Evolutionary conservation across 2,329 filamentous ascomycete genomes (phyloP), one percentile per base, ranked within the genome.

Genomic region (Blastomyces parvus): DNA sequence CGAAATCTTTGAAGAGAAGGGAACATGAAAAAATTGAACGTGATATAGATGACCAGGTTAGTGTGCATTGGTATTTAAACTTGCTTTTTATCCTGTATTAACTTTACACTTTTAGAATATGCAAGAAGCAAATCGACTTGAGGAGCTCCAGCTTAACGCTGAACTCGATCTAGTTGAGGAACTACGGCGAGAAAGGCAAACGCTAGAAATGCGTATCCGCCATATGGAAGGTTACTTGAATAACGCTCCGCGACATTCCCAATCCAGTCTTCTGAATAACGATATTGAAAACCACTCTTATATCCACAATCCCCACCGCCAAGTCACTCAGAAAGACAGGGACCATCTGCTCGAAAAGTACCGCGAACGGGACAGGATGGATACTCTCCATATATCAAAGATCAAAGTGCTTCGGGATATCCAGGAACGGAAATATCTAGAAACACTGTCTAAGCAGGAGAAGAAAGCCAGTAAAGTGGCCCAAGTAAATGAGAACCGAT

Each of bases 191-290:
- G 76, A 75, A 13, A 79, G 80, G 64, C 67, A 73, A 62, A 75
- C 77, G 52, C 75, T 76, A 8, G 72, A 75, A 40, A 77, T 74
- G 11, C 76, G 78, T 59, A 78, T 80, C 59, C 78, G 77, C 61
- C 74, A 80, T 60, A 80, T 80, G 78, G 78, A 80, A 68, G 76
- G 75, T 27, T 80, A 79, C 67, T 76, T 78, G 62, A 74, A 69
- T 62, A 78, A 73, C 59, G 70, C 74, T 63, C 74, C 74, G 14
- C 75, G 74, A 11, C 65, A 69, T 25, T 66, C 70, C 9, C 59
- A 48, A 25, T 60, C 52, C 3, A 55, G 53, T 2, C 59, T 19
- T 38, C 65, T 65, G 33, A 67, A 68, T 56, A 66, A 69, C 13
- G 36, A 40, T 6, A n/a, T 44, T 17, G 38, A 61, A 30, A 50